A percentile compares a stretch with the other conserved stretches of the same genome.
phyloP scores from a whole-genome alignment of 352 stramenopile species.

The Globisporangium carolinianum region DNA sequence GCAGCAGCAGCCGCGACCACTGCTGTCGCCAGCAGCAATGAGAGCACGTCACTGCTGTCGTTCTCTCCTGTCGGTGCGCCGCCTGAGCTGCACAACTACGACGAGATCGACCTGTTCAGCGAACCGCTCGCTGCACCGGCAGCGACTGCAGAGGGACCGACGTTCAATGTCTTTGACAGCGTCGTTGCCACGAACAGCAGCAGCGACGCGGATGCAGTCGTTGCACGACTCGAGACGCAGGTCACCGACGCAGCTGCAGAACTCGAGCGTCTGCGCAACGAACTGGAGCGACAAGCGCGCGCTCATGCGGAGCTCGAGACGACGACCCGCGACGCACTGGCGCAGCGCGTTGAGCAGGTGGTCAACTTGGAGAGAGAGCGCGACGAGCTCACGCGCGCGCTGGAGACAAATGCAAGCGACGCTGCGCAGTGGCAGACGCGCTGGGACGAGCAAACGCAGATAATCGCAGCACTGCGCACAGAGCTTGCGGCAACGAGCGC shows the following conservation, averaged over 20 bases:
- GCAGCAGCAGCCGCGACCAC: slow-evolving; percentile 6
- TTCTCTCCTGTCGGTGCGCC: slow-evolving; percentile 25
- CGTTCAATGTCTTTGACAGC: not conserved
- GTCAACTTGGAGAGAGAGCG: slow-evolving; percentile 10
- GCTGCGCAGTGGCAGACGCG: slow-evolving; percentile 8
- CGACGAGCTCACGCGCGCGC: slow-evolving; percentile 14
- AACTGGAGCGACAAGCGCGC: slow-evolving; percentile 3
- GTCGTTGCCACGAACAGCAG: not conserved
- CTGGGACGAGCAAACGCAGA: slow-evolving; percentile 10
- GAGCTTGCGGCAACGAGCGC: slow-evolving; percentile 2
- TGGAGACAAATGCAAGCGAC: slow-evolving; percentile 9
- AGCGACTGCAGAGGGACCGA: not conserved
- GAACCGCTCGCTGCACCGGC: slow-evolving; percentile 7
- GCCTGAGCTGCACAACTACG: slow-evolving; percentile 23
- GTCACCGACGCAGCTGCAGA: slow-evolving; percentile 8
- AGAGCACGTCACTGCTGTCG: slow-evolving; percentile 34
- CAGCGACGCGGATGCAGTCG: not conserved
- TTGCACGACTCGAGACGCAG: slow-evolving; percentile 8
- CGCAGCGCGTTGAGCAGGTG: slow-evolving; percentile 13
- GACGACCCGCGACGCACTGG: slow-evolving; percentile 15
- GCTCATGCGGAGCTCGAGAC: slow-evolving; percentile 14
- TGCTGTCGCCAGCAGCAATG: not conserved
- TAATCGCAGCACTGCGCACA: not conserved
- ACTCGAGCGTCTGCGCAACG: slow-evolving; percentile 13
- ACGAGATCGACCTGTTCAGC: slow-evolving; percentile 52